phyloP scores from a whole-genome alignment of 140 eudicot species.

The Erigeron philadelphicus region DNA sequence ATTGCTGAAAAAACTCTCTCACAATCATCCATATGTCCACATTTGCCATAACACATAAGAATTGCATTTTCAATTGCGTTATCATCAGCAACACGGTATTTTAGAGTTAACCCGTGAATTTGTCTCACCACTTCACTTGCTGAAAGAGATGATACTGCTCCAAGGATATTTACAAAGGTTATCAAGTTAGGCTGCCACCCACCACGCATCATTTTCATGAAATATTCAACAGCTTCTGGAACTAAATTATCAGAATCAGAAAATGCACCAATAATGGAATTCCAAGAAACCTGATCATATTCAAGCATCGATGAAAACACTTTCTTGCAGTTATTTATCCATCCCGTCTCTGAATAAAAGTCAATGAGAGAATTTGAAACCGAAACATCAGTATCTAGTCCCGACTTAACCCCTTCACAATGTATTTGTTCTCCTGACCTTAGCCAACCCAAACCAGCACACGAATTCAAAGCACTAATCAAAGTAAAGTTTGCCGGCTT shows the following conservation, averaged over 20 bases:
- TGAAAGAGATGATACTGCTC: constrained; percentile 56
- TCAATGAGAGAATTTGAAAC: constrained; percentile 80
- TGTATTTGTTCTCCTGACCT: constrained; percentile 70
- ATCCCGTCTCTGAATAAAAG: constrained; percentile 56
- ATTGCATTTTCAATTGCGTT: constrained; percentile 55
- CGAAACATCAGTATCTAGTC: constrained; percentile 75
- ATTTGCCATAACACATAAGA: constrained; percentile 71
- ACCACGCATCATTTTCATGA: constrained; percentile 58
- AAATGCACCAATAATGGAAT: constrained; percentile 66
- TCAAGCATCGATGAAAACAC: constrained; percentile 58
- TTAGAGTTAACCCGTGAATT: constrained; percentile 57
- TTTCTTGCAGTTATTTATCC: constrained; percentile 54
- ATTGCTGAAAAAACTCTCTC: constrained; percentile 65
- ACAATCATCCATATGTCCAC: constrained; percentile 57
- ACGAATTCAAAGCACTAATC: constrained; percentile 77
- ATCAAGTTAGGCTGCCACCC: constrained; percentile 57
- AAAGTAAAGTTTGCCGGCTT: constrained; percentile 56
- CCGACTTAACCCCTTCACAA: constrained; percentile 60
- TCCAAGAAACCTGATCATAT: constrained; percentile 83
- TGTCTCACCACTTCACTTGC: constrained; percentile 46
- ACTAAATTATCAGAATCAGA: constrained; percentile 39
- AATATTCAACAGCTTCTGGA: constrained; percentile 46
- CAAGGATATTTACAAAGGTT: constrained; percentile 65
- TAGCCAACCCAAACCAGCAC: constrained; percentile 61
- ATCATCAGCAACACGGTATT: constrained; percentile 35